phyloP scores from a whole-genome alignment of 1,284 basidiomycete species.

The Papiliotrema terrestris region DNA sequence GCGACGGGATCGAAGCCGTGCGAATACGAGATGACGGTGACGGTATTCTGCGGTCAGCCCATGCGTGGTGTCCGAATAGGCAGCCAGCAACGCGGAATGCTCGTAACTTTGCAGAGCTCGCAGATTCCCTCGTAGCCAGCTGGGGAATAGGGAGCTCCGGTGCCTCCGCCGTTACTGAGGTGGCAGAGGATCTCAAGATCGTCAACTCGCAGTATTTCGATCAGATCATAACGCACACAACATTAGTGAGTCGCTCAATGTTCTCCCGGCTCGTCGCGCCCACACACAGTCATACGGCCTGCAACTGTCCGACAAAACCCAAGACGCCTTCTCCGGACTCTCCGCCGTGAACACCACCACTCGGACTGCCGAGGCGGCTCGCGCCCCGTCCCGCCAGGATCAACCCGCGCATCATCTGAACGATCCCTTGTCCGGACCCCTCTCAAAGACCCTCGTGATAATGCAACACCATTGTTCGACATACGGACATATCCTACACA shows the following conservation, averaged over 20 bases:
- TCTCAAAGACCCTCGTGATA: too few species aligned
- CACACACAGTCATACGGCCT: conserved; percentile 19
- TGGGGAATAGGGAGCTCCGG: too few species aligned
- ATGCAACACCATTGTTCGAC: too few species aligned
- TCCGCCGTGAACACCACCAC: conserved; percentile 18
- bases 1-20: too few species aligned
- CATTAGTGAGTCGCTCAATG: not conserved
- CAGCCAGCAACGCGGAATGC: too few species aligned
- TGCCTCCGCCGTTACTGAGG: not conserved
- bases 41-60: too few species aligned
- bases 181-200: conserved; percentile 13
- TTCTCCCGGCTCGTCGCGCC: not conserved
- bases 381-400: not conserved
- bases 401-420: not conserved
- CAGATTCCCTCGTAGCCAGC: too few species aligned
- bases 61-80: too few species aligned
- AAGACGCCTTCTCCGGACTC: conserved; percentile 9
- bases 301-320: conserved; percentile 11
- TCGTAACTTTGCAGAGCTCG: too few species aligned
- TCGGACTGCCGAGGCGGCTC: not conserved
- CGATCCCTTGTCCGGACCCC: too few species aligned
- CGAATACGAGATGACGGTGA: too few species aligned
- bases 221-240: conserved; percentile 18
- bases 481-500: too few species aligned
- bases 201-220: conserved; percentile 24